A percentile compares a stretch with the other conserved stretches of the same genome.
These are phyloP conservation scores for Paraphaeosphaeria minitans DNA, from an alignment of 2,329 filamentous ascomycete genomes.

Conservation along the genomic window DNA sequence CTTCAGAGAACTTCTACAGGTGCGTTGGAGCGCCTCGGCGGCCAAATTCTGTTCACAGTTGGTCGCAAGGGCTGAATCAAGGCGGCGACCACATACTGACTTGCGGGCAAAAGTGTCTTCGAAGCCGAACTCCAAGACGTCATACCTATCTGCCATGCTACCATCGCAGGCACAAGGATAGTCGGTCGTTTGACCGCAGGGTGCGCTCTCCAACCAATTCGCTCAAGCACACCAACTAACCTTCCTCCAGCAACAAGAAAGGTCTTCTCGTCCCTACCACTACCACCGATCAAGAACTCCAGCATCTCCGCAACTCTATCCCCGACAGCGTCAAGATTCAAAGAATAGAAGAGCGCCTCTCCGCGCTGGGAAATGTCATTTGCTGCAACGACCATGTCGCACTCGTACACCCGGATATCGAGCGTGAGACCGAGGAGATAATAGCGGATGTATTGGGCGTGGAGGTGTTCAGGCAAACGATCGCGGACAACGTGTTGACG, in stretches of 20 bases:
- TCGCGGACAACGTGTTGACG: constrained; percentile 95
- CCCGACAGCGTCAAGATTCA: constrained; percentile 93
- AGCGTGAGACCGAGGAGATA: constrained; percentile 98
- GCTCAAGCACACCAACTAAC: constrained; percentile 3
- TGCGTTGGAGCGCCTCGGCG: constrained; percentile 41
- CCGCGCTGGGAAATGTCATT: constrained; percentile 95
- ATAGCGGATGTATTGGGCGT: constrained; percentile 92
- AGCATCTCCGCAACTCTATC: constrained; percentile 93
- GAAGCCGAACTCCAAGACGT: constrained; percentile 97
- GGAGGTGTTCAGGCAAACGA: constrained; percentile 90
- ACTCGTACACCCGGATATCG: constrained; percentile 92
- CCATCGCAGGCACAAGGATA: constrained; percentile 95
- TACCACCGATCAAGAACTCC: constrained; percentile 96
- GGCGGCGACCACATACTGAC: constrained; percentile 21
- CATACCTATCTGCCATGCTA: constrained; percentile 94
- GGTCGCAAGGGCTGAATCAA: background rate
- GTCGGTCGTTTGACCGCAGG: constrained; percentile 93
- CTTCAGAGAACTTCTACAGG: constrained; percentile 99
- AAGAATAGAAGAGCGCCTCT: constrained; percentile 95
- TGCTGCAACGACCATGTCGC: constrained; percentile 97
- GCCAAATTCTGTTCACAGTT: background rate
- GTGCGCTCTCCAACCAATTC: constrained; percentile 53
- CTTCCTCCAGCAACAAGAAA: constrained; percentile 76
- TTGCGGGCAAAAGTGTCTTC: constrained; percentile 70
- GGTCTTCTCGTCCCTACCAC: constrained; percentile 94